Evolutionary conservation across 495 filamentous ascomycete species (phyloP).

Genomic region (Bombardia bombarda): DNA sequence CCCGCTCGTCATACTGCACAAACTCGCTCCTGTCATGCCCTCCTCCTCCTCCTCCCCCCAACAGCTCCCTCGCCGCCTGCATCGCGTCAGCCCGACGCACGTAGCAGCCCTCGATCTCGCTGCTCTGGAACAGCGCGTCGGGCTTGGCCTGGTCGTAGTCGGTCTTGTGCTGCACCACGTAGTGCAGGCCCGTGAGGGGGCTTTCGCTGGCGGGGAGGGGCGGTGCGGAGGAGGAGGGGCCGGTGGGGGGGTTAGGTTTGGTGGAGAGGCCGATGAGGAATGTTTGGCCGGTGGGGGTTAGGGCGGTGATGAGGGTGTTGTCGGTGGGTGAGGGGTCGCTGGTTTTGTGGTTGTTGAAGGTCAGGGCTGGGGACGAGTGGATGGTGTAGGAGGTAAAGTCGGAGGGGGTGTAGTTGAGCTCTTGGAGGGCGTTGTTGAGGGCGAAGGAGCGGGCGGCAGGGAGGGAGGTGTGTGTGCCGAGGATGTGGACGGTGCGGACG

Average conservation of each 20-base stretch:
- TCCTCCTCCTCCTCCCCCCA: too few relatives aligned
- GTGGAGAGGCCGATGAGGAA: conserved; percentile 32
- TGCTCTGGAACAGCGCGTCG: conserved; percentile 22
- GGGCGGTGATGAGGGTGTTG: conserved; percentile 27
- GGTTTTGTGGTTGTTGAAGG: conserved; percentile 34
- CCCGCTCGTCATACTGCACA: conserved; percentile 33
- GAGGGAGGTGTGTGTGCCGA: conserved; percentile 30
- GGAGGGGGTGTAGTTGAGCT: conserved; percentile 25
- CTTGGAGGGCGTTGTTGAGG: conserved; percentile 10
- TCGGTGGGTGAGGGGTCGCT: too few relatives aligned
- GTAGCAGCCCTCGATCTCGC: conserved; percentile 33
- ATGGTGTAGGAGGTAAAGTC: conserved; percentile 28
- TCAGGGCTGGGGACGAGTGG: not conserved
- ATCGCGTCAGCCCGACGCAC: conserved; percentile 19
- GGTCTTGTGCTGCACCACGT: conserved; percentile 33
- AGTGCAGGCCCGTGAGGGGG: conserved; percentile 25
- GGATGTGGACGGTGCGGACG: conserved; percentile 24
- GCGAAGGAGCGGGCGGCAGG: conserved; percentile 27
- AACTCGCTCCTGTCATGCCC: conserved; percentile 19
- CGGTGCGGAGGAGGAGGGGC: conserved; percentile 13
- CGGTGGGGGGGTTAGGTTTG: conserved; percentile 26
- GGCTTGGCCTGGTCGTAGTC: conserved; percentile 30
- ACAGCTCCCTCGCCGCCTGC: conserved; percentile 17
- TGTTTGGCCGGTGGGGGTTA: conserved; percentile 21
- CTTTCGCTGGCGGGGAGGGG: conserved; percentile 16